Evolutionary conservation across 164 flowering plant species (phyloP).

Genomic region (Aristolochia contorta): DNA sequence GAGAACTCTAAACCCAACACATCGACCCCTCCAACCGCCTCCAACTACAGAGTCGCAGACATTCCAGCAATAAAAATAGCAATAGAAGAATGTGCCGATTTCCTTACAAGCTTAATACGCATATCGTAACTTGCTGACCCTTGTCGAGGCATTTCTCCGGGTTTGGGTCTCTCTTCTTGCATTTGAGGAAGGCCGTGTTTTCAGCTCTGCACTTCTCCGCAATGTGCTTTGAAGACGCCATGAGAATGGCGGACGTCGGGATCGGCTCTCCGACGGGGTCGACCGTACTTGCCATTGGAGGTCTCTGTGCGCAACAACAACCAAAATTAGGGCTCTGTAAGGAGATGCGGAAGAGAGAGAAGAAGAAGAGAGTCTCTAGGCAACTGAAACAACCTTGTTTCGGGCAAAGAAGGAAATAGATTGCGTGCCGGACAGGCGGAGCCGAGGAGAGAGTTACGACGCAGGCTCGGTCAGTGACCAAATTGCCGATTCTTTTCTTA

Average conservation of each 20-base stretch:
- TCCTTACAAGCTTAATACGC: conserved; percentile 66
- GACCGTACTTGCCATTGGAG: conserved; percentile 45
- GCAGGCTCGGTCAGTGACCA: too few relatives aligned
- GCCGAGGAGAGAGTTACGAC: too few relatives aligned
- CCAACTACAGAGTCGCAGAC: background rate
- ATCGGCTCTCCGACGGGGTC: conserved; percentile 62
- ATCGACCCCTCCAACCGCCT: background rate
- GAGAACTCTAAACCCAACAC: background rate
- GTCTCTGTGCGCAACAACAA: background rate
- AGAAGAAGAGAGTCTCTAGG: too few relatives aligned
- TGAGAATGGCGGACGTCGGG: conserved; percentile 77
- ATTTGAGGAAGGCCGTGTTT: conserved; percentile 66
- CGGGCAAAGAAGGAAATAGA: too few relatives aligned
- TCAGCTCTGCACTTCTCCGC: conserved; percentile 44
- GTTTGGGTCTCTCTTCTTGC: conserved; percentile 88
- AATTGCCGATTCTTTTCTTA: too few relatives aligned
- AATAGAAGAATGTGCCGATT: background rate
- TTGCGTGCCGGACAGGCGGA: too few relatives aligned
- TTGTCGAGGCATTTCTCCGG: conserved; percentile 94
- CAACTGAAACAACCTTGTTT: too few relatives aligned
- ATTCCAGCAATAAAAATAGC: background rate
- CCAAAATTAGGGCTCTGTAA: background rate
- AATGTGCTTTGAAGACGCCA: conserved; percentile 77
- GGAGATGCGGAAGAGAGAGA: too few relatives aligned
- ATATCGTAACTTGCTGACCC: conserved; percentile 76